A percentile compares a stretch with the other conserved stretches of the same genome.
Evolutionary conservation across 768 basidiomycete genomes (phyloP).

Genomic region (Imleria badia): DNA sequence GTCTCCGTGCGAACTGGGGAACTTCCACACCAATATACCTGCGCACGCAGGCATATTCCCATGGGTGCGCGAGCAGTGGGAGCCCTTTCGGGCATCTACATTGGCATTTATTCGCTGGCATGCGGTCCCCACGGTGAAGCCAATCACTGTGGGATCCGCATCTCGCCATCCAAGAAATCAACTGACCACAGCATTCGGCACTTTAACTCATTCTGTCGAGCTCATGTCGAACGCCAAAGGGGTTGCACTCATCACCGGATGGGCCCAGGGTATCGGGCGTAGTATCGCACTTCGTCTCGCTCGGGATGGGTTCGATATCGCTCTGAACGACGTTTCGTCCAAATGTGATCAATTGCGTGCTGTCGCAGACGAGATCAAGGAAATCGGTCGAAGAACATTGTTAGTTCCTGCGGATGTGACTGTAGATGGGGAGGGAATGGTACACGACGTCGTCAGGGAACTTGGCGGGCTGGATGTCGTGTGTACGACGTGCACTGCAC

Average conservation of each 20-base stretch:
- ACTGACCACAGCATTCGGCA: background rate
- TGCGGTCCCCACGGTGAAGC: too few relatives aligned
- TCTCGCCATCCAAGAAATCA: too few relatives aligned
- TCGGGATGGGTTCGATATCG: slow-evolving; percentile 27
- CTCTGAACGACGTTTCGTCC: slow-evolving; percentile 27
- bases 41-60: too few relatives aligned
- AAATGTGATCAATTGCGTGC: slow-evolving; percentile 10
- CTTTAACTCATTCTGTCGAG: too few relatives aligned
- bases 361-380: slow-evolving; percentile 11
- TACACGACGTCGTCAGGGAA: background rate
- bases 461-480: slow-evolving; percentile 12
- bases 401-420: slow-evolving; percentile 17
- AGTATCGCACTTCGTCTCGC: slow-evolving; percentile 20
- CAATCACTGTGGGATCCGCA: too few relatives aligned
- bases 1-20: too few relatives aligned
- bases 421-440: slow-evolving; percentile 1
- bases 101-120: too few relatives aligned
- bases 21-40: too few relatives aligned
- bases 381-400: slow-evolving; percentile 10
- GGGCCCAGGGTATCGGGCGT: slow-evolving; percentile 31
- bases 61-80: too few relatives aligned
- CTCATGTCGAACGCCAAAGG: slow-evolving; percentile 20
- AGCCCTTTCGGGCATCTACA: too few relatives aligned
- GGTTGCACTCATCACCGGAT: slow-evolving; percentile 31
- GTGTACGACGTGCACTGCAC: background rate